Evolutionary conservation across 805 yeast species (phyloP).

Genomic region (Ogataea methanolica): DNA sequence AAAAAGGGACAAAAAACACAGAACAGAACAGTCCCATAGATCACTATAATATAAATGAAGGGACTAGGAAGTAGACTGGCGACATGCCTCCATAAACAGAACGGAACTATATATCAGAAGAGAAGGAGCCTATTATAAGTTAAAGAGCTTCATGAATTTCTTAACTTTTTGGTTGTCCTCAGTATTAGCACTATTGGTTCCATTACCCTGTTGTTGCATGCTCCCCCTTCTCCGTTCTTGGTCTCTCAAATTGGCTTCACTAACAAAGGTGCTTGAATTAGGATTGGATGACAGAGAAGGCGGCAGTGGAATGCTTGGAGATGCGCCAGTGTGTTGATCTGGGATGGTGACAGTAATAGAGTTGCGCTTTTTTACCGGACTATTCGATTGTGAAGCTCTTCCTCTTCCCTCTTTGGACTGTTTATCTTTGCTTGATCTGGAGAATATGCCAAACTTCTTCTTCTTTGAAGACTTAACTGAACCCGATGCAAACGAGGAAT

Average conservation of each 20-base stretch:
- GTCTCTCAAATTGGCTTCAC: neutral
- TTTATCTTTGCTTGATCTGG: no score
- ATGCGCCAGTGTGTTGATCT: neutral
- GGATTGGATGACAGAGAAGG: constrained; percentile 5
- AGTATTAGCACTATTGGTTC: neutral
- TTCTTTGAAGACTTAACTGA: no score
- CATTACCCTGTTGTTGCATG: neutral
- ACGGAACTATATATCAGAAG: neutral
- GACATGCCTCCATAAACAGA: neutral
- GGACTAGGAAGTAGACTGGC: neutral
- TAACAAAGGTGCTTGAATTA: constrained; percentile 2
- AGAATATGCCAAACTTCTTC: no score
- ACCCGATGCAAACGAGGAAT: no score
- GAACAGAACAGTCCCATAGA: no score
- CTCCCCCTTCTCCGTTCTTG: constrained; percentile 1
- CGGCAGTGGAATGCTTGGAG: constrained; percentile 1
- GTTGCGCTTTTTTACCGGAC: neutral
- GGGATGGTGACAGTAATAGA: constrained; percentile 7
- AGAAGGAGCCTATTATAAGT: constrained; percentile 11
- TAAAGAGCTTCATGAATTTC: constrained; percentile 26
- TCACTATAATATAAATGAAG: neutral
- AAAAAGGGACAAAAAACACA: no score
- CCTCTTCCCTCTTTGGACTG: neutral
- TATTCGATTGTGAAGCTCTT: neutral
- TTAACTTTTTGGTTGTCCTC: constrained; percentile 18